These are phyloP conservation scores for Pyrus betulifolia DNA, from an alignment of 306 rosid species.

Conservation along the genomic window DNA sequence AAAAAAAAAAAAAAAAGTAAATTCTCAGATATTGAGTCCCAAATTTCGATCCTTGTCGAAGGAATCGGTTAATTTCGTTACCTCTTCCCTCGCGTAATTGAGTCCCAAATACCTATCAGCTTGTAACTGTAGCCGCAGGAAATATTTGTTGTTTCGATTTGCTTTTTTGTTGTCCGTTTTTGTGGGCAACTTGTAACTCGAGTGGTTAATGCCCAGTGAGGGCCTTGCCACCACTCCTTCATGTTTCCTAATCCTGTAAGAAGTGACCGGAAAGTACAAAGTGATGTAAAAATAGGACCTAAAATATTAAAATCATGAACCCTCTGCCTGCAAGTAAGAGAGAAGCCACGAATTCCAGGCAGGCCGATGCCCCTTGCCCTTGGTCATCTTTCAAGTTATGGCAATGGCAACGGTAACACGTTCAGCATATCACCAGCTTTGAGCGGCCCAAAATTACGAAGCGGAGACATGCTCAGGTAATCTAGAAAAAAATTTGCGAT, in stretches of 20 bases:
- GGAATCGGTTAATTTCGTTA: neutral
- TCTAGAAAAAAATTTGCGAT: neutral
- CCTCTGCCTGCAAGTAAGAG: too few relatives aligned
- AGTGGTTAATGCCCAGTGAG: neutral
- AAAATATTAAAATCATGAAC: too few relatives aligned
- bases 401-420: slow-evolving; percentile 37
- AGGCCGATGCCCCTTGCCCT: slow-evolving; percentile 69
- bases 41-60: neutral
- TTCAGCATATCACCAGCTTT: slow-evolving; percentile 75
- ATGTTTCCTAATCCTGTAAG: too few relatives aligned
- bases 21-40: neutral
- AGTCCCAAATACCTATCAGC: neutral
- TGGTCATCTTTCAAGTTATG: slow-evolving; percentile 55
- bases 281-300: too few relatives aligned
- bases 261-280: too few relatives aligned
- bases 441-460: slow-evolving; percentile 56
- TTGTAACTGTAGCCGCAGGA: neutral
- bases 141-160: neutral
- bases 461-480: slow-evolving; percentile 86
- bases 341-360: slow-evolving; percentile 62
- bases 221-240: neutral
- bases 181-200: neutral
- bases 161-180: neutral
- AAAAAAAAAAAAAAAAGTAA: neutral
- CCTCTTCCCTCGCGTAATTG: slow-evolving; percentile 52